Conservation (phyloP, 2,329 filamentous ascomycete genomes). For the Neofusicoccum laricinum region DNA sequence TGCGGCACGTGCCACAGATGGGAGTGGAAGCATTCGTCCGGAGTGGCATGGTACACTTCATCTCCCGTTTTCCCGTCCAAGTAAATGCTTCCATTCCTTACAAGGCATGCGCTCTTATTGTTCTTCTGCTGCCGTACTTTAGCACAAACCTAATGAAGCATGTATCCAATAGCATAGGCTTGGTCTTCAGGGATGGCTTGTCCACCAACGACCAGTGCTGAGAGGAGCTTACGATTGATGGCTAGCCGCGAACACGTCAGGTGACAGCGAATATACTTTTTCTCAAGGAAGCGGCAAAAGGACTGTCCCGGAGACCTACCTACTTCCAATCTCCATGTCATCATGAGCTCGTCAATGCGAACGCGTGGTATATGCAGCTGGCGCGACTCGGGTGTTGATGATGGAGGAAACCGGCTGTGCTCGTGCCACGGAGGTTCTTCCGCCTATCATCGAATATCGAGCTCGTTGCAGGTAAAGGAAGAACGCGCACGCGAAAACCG, state of each 20-base stretch:
- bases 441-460: not conserved
- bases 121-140: no score
- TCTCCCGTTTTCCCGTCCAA: no score
- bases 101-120: no score
- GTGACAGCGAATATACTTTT: not conserved
- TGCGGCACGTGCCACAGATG: no score
- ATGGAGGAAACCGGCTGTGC: not conserved
- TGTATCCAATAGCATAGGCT: not conserved
- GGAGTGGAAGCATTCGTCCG: no score
- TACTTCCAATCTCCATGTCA: not conserved
- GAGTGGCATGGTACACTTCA: no score
- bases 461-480: not conserved
- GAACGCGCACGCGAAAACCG: not conserved
- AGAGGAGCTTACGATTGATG: not conserved
- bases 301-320: not conserved
- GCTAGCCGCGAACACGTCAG: not conserved
- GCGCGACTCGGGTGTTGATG: not conserved
- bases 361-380: not conserved
- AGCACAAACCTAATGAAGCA: not conserved
- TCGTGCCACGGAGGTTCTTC: slow-evolving; percentile 4
- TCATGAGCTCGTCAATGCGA: not conserved
- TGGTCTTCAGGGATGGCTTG: not conserved
- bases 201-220: not conserved
- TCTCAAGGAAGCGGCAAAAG: not conserved
- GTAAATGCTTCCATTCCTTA: no score